phyloP scores from a whole-genome alignment of 768 basidiomycete genomes.

The Boletus bicolor region DNA sequence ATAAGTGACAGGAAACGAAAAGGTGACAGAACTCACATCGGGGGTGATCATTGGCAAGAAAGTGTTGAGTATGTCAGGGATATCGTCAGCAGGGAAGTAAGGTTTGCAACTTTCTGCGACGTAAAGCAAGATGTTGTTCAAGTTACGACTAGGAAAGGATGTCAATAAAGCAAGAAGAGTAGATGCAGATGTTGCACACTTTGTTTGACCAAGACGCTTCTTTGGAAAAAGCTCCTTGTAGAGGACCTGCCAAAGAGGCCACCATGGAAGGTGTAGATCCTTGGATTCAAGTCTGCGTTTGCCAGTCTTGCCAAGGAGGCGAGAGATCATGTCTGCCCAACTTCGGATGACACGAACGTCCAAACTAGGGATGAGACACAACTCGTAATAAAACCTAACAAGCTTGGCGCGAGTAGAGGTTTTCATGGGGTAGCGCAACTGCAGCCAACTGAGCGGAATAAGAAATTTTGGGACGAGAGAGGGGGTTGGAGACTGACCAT shows the following conservation, averaged over 20 bases:
- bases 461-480: not conserved
- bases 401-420: constrained; percentile 69
- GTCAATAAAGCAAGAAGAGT: constrained; percentile 6
- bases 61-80: constrained; percentile 64
- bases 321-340: constrained; percentile 78
- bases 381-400: constrained; percentile 70
- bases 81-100: constrained; percentile 66
- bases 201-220: constrained; percentile 53
- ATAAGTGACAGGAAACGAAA: not conserved
- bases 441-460: constrained; percentile 59
- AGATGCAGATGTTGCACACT: constrained; percentile 40
- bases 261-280: constrained; percentile 72
- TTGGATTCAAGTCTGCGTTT: constrained; percentile 62
- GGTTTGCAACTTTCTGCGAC: constrained; percentile 69
- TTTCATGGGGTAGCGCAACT: constrained; percentile 76
- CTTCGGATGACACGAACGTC: constrained; percentile 66
- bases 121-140: constrained; percentile 69
- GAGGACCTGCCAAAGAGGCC: constrained; percentile 70
- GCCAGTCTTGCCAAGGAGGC: constrained; percentile 65
- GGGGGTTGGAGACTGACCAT: constrained; percentile 47
- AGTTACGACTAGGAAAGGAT: constrained; percentile 46
- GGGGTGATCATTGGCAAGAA: constrained; percentile 72
- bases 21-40: constrained; percentile 46
- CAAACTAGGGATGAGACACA: constrained; percentile 73
- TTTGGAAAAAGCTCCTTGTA: constrained; percentile 77